Percentiles rank a stretch among this genome's conserved stretches.
Conservation (phyloP, 179 eudicot species). For the Nepenthes alata region DNA sequence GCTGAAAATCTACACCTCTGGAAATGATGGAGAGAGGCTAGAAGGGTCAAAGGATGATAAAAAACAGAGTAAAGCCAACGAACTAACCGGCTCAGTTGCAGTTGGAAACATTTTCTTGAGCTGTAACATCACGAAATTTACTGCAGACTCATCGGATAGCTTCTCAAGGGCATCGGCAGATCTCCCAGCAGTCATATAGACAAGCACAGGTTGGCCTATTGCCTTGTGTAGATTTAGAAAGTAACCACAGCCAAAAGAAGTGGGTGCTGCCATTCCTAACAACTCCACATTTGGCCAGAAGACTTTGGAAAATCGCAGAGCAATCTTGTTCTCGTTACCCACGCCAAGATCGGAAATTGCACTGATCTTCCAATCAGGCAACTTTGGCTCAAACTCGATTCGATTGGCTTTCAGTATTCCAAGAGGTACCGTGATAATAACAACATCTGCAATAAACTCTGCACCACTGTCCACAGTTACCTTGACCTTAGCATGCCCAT, state of each 20-base stretch:
- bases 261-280: constrained; percentile 77
- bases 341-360: constrained; percentile 95
- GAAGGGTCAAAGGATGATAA: neutral
- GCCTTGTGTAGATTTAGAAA: constrained; percentile 96
- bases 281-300: constrained; percentile 91
- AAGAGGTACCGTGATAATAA: constrained; percentile 73
- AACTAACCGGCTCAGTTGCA: constrained; percentile 80
- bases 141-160: constrained; percentile 65
- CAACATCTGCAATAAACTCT: constrained; percentile 73
- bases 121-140: constrained; percentile 73
- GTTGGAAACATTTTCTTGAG: constrained; percentile 81
- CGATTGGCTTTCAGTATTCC: constrained; percentile 82
- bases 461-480: constrained; percentile 51
- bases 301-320: constrained; percentile 55
- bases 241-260: constrained; percentile 88
- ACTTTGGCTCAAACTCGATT: constrained; percentile 75
- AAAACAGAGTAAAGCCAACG: constrained; percentile 1
- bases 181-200: constrained; percentile 95
- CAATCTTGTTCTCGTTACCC: constrained; percentile 94
- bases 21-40: neutral
- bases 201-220: constrained; percentile 81
- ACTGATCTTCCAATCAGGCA: constrained; percentile 85
- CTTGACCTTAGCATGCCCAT: constrained; percentile 50
- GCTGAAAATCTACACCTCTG: too few species aligned
- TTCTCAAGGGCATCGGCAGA: constrained; percentile 78